These are phyloP conservation scores for Auricularia cornea DNA, from an alignment of 768 basidiomycete genomes.

Conservation along the genomic window DNA sequence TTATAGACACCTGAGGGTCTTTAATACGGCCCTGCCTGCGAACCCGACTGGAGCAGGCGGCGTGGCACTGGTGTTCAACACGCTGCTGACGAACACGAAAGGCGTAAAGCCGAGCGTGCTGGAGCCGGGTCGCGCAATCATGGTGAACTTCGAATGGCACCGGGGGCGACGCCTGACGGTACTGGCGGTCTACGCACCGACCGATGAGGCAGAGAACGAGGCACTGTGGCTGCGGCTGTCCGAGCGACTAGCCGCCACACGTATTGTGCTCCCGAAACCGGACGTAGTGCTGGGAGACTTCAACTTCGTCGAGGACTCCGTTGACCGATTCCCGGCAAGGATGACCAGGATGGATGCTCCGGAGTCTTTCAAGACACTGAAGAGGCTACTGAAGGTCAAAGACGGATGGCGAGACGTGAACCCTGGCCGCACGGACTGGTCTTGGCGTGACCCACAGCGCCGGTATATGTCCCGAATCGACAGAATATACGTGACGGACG, in stretches of 20 bases:
- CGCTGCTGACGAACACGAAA: neutral
- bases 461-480: neutral
- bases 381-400: neutral
- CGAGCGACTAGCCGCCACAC: neutral
- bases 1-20: neutral
- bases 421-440: neutral
- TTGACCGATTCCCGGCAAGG: slow-evolving; percentile 13
- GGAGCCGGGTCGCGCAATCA: neutral
- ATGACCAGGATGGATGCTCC: neutral
- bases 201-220: neutral
- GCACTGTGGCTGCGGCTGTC: neutral
- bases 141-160: neutral
- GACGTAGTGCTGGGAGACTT: slow-evolving; percentile 13
- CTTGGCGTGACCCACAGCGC: neutral
- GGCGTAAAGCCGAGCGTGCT: neutral
- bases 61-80: neutral
- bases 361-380: neutral
- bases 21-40: neutral
- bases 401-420: neutral
- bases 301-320: slow-evolving; percentile 14
- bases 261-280: slow-evolving; percentile 3
- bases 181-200: neutral
- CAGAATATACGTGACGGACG: neutral
- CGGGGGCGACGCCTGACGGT: neutral
- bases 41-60: neutral